Evolutionary conservation across 208 protist species (phyloP).

Genomic region (Spongospora subterranea): DNA sequence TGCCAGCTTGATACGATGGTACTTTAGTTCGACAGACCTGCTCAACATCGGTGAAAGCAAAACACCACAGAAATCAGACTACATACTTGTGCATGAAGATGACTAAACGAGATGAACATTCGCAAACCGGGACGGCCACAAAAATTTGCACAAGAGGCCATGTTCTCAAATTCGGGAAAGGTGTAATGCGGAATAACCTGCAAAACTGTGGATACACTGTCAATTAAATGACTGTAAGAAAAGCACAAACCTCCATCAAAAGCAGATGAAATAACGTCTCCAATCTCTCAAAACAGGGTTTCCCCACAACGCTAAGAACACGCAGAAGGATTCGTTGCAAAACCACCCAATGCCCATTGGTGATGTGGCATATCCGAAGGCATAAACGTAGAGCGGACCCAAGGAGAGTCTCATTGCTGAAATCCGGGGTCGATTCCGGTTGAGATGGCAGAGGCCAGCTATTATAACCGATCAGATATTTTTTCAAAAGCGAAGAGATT

Average conservation of each 20-base stretch:
- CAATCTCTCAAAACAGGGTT: not conserved
- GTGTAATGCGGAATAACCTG: not conserved
- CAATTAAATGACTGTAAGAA: not conserved
- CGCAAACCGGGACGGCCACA: not conserved
- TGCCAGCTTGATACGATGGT: not conserved
- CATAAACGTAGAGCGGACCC: slow-evolving; percentile 10
- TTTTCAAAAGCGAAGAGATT: not conserved
- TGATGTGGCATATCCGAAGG: not conserved
- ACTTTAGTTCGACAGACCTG: not conserved
- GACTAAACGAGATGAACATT: not conserved
- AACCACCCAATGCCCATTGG: not conserved
- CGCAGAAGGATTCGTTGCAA: not conserved
- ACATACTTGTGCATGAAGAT: slow-evolving; percentile 30
- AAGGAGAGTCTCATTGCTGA: not conserved
- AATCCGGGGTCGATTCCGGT: not conserved
- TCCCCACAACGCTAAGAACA: not conserved
- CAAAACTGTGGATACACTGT: not conserved
- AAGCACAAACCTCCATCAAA: not conserved
- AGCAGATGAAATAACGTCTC: not conserved
- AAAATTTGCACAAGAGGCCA: not conserved
- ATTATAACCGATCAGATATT: too few relatives aligned
- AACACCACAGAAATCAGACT: not conserved
- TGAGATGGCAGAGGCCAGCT: not conserved
- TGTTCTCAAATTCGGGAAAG: not conserved
- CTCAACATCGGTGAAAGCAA: not conserved